A percentile compares a stretch with the other conserved stretches of the same genome.
Evolutionary conservation across 108 stramenopile genomes (phyloP).

Genomic region (Nitzschia inconspicua): DNA sequence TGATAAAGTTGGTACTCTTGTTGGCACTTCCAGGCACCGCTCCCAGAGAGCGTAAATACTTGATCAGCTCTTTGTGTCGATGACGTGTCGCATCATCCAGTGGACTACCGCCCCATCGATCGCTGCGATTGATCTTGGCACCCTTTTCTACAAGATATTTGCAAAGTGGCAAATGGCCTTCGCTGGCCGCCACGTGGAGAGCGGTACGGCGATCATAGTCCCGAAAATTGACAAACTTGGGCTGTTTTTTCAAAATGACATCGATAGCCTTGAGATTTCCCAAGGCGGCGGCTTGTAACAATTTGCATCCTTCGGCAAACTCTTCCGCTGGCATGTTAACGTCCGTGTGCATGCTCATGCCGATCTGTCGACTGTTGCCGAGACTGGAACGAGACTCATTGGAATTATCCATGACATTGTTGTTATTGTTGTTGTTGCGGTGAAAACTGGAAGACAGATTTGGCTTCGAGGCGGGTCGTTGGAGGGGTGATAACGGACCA

Average conservation of each 20-base stretch:
- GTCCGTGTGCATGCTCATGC: constrained; percentile 51
- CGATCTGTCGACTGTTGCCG: not conserved
- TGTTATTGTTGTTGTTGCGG: not conserved
- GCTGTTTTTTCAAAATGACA: constrained; percentile 28
- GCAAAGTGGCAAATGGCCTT: constrained; percentile 74
- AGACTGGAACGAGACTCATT: not conserved
- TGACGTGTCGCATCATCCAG: constrained; percentile 88
- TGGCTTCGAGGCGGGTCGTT: not conserved
- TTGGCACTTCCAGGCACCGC: constrained; percentile 65
- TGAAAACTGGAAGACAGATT: not conserved
- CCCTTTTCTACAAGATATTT: constrained; percentile 45
- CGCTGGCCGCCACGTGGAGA: constrained; percentile 77
- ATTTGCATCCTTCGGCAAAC: constrained; percentile 81
- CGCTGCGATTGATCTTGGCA: constrained; percentile 67
- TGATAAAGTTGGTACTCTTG: constrained; percentile 65
- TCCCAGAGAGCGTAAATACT: constrained; percentile 66
- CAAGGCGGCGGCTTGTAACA: constrained; percentile 73
- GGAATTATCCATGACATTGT: not conserved
- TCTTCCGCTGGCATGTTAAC: constrained; percentile 50
- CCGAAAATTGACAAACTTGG: constrained; percentile 70
- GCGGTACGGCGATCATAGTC: constrained; percentile 89
- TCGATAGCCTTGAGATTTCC: constrained; percentile 42
- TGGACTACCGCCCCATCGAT: constrained; percentile 78
- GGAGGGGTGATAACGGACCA: constrained; percentile 2
- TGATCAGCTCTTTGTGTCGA: constrained; percentile 64